phyloP scores from a whole-genome alignment of 306 rosid species.

The Carpinus viminea region DNA sequence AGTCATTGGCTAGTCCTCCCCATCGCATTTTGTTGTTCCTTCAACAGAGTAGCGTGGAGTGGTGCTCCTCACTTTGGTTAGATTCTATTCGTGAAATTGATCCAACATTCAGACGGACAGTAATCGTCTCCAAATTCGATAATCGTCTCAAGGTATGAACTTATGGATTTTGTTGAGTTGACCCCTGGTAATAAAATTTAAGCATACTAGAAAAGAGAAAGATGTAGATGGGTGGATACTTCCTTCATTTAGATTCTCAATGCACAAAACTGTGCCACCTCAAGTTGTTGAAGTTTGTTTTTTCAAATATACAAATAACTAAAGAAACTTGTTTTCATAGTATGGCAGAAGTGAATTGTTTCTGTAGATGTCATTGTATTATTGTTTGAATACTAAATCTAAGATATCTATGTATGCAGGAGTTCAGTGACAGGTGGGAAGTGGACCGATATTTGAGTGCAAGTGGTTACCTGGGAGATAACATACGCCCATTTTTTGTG shows the following conservation, averaged over 20 bases:
- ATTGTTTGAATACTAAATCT: conserved; percentile 25
- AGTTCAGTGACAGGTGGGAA: conserved; percentile 92
- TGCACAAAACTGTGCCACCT: not conserved
- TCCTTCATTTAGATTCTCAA: not conserved
- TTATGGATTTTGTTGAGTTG: not conserved
- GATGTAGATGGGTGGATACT: not conserved
- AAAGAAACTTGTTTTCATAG: not conserved
- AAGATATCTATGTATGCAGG: conserved; percentile 50
- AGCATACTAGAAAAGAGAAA: not conserved
- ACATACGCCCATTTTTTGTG: conserved; percentile 73
- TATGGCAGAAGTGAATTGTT: not conserved
- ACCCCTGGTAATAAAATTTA: not conserved
- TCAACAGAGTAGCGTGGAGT: conserved; percentile 97
- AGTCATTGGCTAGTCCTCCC: conserved; percentile 90
- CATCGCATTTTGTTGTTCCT: conserved; percentile 88
- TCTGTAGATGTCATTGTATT: not conserved
- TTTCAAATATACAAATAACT: not conserved
- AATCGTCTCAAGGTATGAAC: conserved; percentile 86
- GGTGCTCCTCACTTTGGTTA: conserved; percentile 98
- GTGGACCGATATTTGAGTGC: conserved; percentile 98
- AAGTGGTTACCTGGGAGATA: conserved; percentile 89
- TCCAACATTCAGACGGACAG: conserved; percentile 72
- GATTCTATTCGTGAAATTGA: conserved; percentile 90
- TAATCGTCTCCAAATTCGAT: conserved; percentile 94
- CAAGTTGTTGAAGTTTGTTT: not conserved